Percentiles rank a stretch among this genome's conserved stretches.
phyloP scores from a whole-genome alignment of 495 filamentous ascomycete genomes.

The Hypoxylon trugodes region DNA sequence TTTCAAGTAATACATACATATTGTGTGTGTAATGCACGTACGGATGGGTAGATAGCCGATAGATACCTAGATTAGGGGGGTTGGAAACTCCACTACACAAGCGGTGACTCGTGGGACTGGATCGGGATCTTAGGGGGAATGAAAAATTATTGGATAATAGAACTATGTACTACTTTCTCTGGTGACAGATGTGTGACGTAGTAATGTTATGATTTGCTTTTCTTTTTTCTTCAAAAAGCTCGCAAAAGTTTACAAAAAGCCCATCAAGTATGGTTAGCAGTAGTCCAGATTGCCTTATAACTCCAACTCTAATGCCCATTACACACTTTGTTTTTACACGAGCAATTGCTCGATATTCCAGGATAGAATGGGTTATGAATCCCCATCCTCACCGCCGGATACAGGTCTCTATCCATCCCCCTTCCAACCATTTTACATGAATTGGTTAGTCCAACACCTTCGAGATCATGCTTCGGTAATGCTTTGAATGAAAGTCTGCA shows the following conservation, averaged over 20 bases:
- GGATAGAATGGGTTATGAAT: slow-evolving; percentile 3
- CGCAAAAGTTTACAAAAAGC: not conserved
- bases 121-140: not conserved
- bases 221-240: not conserved
- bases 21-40: not conserved
- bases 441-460: slow-evolving; percentile 15
- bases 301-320: slow-evolving; percentile 33
- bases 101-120: not conserved
- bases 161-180: slow-evolving; percentile 23
- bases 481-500: slow-evolving; percentile 7
- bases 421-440: slow-evolving; percentile 10
- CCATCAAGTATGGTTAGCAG: not conserved
- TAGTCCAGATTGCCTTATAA: slow-evolving; percentile 8
- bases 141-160: slow-evolving; percentile 12
- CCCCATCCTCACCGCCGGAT: slow-evolving; percentile 19
- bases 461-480: slow-evolving; percentile 18
- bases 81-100: slow-evolving; percentile 1
- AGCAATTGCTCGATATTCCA: slow-evolving; percentile 13
- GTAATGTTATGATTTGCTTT: slow-evolving; percentile 7
- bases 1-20: not conserved
- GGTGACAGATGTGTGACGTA: slow-evolving; percentile 27
- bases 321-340: slow-evolving; percentile 31
- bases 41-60: slow-evolving; percentile 1
- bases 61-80: not conserved
- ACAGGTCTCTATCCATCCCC: slow-evolving; percentile 1